These are phyloP conservation scores for Bacidia gigantensis DNA, from an alignment of 495 filamentous ascomycete genomes.

Conservation along the genomic window DNA sequence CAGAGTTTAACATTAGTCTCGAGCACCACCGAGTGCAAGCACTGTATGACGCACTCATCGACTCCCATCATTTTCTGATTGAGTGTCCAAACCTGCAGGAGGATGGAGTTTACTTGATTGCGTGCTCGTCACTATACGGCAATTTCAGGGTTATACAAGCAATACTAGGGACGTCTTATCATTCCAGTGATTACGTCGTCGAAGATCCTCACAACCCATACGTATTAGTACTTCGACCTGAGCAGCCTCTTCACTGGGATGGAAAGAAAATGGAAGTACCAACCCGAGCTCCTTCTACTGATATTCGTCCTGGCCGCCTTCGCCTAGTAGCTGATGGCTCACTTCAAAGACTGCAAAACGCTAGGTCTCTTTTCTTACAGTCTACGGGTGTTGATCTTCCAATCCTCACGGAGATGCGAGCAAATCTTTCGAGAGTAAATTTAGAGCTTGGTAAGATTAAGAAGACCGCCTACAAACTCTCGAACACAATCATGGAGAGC, in stretches of 20 bases:
- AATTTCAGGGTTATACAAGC: conserved; percentile 67
- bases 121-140: conserved; percentile 61
- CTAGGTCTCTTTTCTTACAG: conserved; percentile 61
- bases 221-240: conserved; percentile 70
- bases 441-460: conserved; percentile 87
- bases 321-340: conserved; percentile 85
- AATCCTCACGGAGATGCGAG: conserved; percentile 79
- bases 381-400: conserved; percentile 67
- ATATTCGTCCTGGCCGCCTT: conserved; percentile 75
- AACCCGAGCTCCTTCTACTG: conserved; percentile 63
- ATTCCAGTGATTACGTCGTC: conserved; percentile 44
- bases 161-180: conserved; percentile 77
- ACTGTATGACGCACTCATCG: conserved; percentile 68
- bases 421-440: conserved; percentile 86
- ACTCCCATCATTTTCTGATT: conserved; percentile 72
- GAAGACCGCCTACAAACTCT: conserved; percentile 87
- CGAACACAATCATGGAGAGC: conserved; percentile 99
- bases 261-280: conserved; percentile 58
- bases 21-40: conserved; percentile 49
- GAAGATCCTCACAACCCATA: conserved; percentile 68
- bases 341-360: conserved; percentile 60
- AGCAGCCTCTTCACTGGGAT: conserved; percentile 65
- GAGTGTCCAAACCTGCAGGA: conserved; percentile 50
- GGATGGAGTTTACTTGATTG: conserved; percentile 68
- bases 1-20: conserved; percentile 76